A percentile compares a stretch with the other conserved stretches of the same genome.
phyloP scores from a whole-genome alignment of 352 stramenopile species.

The Elongisporangium undulatum region DNA sequence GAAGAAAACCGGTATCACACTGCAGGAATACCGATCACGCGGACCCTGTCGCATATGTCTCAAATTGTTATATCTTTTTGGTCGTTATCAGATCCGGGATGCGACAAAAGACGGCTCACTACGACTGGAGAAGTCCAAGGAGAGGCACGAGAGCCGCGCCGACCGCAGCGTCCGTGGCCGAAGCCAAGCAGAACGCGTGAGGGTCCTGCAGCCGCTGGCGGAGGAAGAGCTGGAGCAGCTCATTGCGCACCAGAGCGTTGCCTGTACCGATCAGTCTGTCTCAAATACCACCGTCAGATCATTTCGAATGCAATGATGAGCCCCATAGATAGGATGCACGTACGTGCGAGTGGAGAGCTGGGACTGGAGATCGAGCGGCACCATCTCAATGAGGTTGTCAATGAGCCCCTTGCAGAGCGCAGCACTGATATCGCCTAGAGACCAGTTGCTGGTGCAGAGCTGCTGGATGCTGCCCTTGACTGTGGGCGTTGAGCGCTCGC shows the following conservation, averaged over 20 bases:
- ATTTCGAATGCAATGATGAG: slow-evolving; percentile 1
- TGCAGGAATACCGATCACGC: not conserved
- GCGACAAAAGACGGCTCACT: not conserved
- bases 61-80: not conserved
- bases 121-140: slow-evolving; percentile 14
- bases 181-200: not conserved
- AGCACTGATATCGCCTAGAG: slow-evolving; percentile 67
- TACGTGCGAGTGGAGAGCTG: slow-evolving; percentile 34
- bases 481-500: slow-evolving; percentile 47
- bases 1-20: not conserved
- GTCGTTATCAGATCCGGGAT: not conserved
- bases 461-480: slow-evolving; percentile 35
- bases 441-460: slow-evolving; percentile 60
- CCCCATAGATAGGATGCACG: slow-evolving; percentile 6
- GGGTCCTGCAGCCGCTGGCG: slow-evolving; percentile 25
- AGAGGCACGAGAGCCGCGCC: slow-evolving; percentile 39
- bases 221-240: slow-evolving; percentile 53
- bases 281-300: slow-evolving; percentile 1
- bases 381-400: slow-evolving; percentile 67
- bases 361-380: slow-evolving; percentile 34
- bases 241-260: slow-evolving; percentile 64
- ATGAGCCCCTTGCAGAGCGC: slow-evolving; percentile 62
- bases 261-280: slow-evolving; percentile 68
- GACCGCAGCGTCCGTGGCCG: slow-evolving; percentile 45
- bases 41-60: not conserved